Evolutionary conservation across 2,329 filamentous ascomycete genomes (phyloP), one percentile per base, ranked within the genome.

Genomic region (Hypocrella siamensis): DNA sequence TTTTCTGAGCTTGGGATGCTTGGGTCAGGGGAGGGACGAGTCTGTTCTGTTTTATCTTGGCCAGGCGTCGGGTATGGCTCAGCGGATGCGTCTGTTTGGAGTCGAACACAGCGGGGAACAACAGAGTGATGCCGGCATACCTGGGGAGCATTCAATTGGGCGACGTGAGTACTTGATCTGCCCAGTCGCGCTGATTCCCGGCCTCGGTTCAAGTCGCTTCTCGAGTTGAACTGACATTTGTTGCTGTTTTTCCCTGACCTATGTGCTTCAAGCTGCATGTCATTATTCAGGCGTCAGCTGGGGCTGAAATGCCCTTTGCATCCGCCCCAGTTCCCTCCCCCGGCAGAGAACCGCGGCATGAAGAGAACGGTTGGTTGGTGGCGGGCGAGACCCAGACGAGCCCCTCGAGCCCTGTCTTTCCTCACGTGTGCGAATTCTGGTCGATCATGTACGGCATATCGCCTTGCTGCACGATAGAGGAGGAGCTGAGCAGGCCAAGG

Each of bases 61-160:
- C 6, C 31, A 42, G 17, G 48, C 46, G 2, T 31, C 45, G 12
- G 32, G 34, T 2, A 52, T 54, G 38, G 50, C 47, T 4, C 35
- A 30, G 7, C 35, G 41, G 3, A 27, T 54, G 19, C 41, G 40
- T 2, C 35, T 54, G 6, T 48, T 50, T 14, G 38, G 41, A 0
- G 19, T 32, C 11, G 29, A 37, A 7, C 8, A 12, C 21, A 22
- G 21, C 12, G 8, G 12, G 12, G 21, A 22, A 2, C 8, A 7
- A 3, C 8, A 22, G 21, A 12, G 8, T 22, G 8, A 12, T 12
- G 8, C 21, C 8, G 12, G 21, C 8, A 22, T 3, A 41, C 42
- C 6, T 46, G 43, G 42, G 43, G 42, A 2, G 26, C 38, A 2
- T 54, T 54, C 25, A 53, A 53, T 33, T 54, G 49, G 50, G 46